phyloP scores from a whole-genome alignment of 257 asterid species.

The Handroanthus guayacan region DNA sequence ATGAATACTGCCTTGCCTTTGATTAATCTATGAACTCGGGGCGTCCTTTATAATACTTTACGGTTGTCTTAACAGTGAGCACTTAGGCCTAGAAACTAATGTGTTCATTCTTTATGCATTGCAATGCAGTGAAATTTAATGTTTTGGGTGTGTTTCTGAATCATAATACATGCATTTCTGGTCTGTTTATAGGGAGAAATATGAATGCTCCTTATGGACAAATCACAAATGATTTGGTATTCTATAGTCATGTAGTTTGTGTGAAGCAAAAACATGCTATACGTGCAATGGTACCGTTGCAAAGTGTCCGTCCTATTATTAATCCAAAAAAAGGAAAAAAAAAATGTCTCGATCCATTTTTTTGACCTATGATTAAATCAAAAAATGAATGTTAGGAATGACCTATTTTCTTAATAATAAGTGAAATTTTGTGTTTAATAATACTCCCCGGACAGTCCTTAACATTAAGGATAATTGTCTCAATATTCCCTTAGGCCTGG shows the following conservation, averaged over 20 bases:
- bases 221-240: slow-evolving; percentile 2
- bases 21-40: not conserved
- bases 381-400: too few relatives aligned
- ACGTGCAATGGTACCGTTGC: not conserved
- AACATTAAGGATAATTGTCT: too few relatives aligned
- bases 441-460: too few relatives aligned
- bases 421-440: too few relatives aligned
- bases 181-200: slow-evolving; percentile 13
- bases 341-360: not conserved
- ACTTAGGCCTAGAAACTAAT: not conserved
- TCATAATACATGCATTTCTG: not conserved
- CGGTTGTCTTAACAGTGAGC: not conserved
- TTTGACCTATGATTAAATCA: not conserved
- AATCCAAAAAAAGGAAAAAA: too few relatives aligned
- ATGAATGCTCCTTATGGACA: not conserved
- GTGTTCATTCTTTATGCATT: not conserved
- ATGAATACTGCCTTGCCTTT: not conserved
- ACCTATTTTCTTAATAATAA: too few relatives aligned
- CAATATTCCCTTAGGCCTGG: too few relatives aligned
- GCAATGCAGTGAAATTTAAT: not conserved
- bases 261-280: slow-evolving; percentile 32
- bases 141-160: slow-evolving; percentile 9
- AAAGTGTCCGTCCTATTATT: too few relatives aligned
- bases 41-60: not conserved
- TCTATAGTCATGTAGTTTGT: slow-evolving; percentile 32